Conservation (phyloP, 2,329 filamentous ascomycete species). For the Ascochyta fabae region DNA sequence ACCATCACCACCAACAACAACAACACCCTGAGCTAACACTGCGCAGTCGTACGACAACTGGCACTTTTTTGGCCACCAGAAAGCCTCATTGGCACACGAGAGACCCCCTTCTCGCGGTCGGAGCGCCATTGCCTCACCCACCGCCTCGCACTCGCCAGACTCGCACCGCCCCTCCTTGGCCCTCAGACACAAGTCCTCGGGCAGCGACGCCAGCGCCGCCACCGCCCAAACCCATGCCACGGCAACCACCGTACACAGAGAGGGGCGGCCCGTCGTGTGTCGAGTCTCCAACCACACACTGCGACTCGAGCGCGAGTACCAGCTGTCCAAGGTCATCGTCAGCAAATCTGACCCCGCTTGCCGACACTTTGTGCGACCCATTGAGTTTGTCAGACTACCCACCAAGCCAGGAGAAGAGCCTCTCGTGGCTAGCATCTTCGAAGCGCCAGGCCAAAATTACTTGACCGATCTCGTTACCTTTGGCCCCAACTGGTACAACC, state of each 20-base stretch:
- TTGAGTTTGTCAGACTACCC: slow-evolving; percentile 78
- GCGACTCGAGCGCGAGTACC: slow-evolving; percentile 85
- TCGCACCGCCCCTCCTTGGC: slow-evolving; percentile 34
- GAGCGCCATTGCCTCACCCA: slow-evolving; percentile 33
- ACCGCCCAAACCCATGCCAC: slow-evolving; percentile 57
- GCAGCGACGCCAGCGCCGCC: slow-evolving; percentile 44
- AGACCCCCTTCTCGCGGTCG: slow-evolving; percentile 34
- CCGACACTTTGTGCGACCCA: slow-evolving; percentile 77
- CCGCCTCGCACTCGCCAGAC: slow-evolving; percentile 41
- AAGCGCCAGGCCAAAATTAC: slow-evolving; percentile 77
- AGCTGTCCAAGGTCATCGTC: slow-evolving; percentile 77
- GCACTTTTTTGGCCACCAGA: slow-evolving; percentile 58
- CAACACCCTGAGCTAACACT: slow-evolving; percentile 22
- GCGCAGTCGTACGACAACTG: slow-evolving; percentile 83
- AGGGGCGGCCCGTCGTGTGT: slow-evolving; percentile 69
- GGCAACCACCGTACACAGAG: slow-evolving; percentile 45
- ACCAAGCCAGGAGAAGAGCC: slow-evolving; percentile 72
- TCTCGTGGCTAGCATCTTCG: slow-evolving; percentile 82
- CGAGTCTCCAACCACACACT: slow-evolving; percentile 82
- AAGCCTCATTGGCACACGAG: slow-evolving; percentile 26
- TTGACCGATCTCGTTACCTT: slow-evolving; percentile 75
- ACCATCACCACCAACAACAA: too few relatives aligned
- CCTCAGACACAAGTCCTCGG: slow-evolving; percentile 43
- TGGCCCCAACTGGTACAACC: slow-evolving; percentile 65
- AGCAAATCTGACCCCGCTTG: slow-evolving; percentile 74